phyloP scores from a whole-genome alignment of 2,329 filamentous ascomycete genomes.

The Basipetospora chlamydospora region DNA sequence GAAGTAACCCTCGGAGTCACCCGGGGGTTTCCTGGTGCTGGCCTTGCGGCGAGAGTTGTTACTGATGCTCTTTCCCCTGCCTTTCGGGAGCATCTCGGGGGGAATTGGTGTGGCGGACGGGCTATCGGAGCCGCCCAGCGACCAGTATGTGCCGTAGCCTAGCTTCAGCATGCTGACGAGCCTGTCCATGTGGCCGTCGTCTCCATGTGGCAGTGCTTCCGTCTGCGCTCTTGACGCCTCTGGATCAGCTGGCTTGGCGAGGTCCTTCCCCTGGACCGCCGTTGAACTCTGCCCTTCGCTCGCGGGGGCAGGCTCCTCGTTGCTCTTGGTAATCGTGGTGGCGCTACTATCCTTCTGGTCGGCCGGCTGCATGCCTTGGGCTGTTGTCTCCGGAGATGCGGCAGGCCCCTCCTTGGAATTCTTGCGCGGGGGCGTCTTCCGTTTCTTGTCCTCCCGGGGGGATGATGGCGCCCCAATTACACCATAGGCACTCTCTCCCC shows the following conservation, averaged over 20 bases:
- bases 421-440: slow-evolving; percentile 12
- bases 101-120: slow-evolving; percentile 2
- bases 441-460: slow-evolving; percentile 28
- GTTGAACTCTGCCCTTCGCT: neutral
- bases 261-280: no score
- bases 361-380: neutral
- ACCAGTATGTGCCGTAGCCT: slow-evolving; percentile 55
- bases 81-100: slow-evolving; percentile 1
- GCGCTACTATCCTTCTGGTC: neutral
- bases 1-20: slow-evolving; percentile 30
- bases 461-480: slow-evolving; percentile 65
- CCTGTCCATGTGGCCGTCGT: slow-evolving; percentile 32
- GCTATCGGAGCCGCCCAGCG: slow-evolving; percentile 16
- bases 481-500: slow-evolving; percentile 75
- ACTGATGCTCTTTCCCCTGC: neutral
- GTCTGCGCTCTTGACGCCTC: no score
- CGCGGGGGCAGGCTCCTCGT: neutral
- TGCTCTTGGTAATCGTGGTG: no score
- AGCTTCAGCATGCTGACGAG: slow-evolving; percentile 52
- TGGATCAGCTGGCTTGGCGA: neutral
- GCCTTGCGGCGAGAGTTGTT: slow-evolving; percentile 3
- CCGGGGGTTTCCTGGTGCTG: slow-evolving; percentile 1
- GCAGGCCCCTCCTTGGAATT: neutral
- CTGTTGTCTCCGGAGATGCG: no score
- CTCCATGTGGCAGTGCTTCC: slow-evolving; percentile 5